A percentile compares a stretch with the other conserved stretches of the same genome.
Conservation (phyloP, 371 early-diverging fungal genomes). For the Mortierella sp. region DNA sequence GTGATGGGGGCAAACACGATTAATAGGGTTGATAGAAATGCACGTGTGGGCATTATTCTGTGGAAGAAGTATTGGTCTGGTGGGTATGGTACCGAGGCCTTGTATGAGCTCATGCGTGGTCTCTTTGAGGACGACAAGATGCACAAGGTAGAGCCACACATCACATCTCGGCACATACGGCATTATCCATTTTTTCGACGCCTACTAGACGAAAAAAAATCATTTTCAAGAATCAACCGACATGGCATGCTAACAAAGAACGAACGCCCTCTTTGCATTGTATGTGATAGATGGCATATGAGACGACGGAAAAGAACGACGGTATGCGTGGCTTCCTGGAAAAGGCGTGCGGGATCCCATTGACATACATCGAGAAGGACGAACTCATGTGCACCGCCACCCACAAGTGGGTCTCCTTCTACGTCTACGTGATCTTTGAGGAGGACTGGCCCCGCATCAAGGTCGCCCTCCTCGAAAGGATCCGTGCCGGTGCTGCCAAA, state of each 20-base stretch:
- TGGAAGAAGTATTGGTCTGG: constrained; percentile 55
- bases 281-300: constrained; percentile 35
- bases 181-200: not conserved
- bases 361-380: constrained; percentile 38
- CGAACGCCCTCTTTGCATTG: not conserved
- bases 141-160: constrained; percentile 45
- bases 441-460: constrained; percentile 55
- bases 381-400: constrained; percentile 37
- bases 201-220: not conserved
- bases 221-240: too few relatives aligned
- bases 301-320: constrained; percentile 41
- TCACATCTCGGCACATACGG: not conserved
- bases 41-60: constrained; percentile 49
- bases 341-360: constrained; percentile 28
- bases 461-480: constrained; percentile 24
- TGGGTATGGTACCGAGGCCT: constrained; percentile 53
- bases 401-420: constrained; percentile 36
- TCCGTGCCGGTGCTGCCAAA: constrained; percentile 41
- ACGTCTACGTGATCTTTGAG: constrained; percentile 48
- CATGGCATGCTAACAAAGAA: not conserved
- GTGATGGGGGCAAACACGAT: constrained; percentile 49
- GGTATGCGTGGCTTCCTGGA: constrained; percentile 56
- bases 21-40: constrained; percentile 30
- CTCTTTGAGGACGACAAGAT: constrained; percentile 54
- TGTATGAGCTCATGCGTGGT: constrained; percentile 46